Evolutionary conservation across 2,329 filamentous ascomycete genomes (phyloP).

Genomic region (Phyllachora maydis): DNA sequence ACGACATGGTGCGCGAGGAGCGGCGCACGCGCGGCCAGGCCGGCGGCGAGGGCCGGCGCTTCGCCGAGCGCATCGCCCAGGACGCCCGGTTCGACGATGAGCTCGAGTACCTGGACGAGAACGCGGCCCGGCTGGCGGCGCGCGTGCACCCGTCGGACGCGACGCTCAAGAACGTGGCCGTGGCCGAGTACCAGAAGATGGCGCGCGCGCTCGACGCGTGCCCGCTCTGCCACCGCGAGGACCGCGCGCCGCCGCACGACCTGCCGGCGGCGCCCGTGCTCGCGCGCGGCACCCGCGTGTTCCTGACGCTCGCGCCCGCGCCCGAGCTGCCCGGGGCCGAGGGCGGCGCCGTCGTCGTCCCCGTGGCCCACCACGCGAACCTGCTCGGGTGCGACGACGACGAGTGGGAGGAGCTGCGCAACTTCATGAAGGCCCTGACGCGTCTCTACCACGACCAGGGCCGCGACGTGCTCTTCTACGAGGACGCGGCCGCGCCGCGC

Average conservation of each 20-base stretch:
- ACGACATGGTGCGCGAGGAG: conserved; percentile 94
- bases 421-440: conserved; percentile 95
- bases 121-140: conserved; percentile 73
- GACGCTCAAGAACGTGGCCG: conserved; percentile 71
- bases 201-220: conserved; percentile 72
- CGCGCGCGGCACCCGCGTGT: conserved; percentile 69
- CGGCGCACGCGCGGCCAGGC: conserved; percentile 58
- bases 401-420: conserved; percentile 97
- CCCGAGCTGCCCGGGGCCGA: conserved; percentile 56
- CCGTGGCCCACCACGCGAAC: conserved; percentile 70
- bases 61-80: conserved; percentile 87
- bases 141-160: conserved; percentile 74
- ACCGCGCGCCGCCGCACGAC: conserved; percentile 40
- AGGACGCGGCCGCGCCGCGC: conserved; percentile 72
- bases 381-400: conserved; percentile 97
- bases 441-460: conserved; percentile 90
- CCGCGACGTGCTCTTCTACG: conserved; percentile 87
- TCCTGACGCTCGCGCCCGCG: conserved; percentile 71
- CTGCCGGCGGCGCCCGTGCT: conserved; percentile 66
- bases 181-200: conserved; percentile 77
- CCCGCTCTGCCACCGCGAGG: conserved; percentile 83
- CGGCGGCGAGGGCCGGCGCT: conserved; percentile 60
- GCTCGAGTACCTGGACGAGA: conserved; percentile 94
- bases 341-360: conserved; percentile 73
- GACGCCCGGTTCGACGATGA: conserved; percentile 81